Evolutionary conservation across 257 asterid species (phyloP).

Genomic region (Haberlea rhodopensis): DNA sequence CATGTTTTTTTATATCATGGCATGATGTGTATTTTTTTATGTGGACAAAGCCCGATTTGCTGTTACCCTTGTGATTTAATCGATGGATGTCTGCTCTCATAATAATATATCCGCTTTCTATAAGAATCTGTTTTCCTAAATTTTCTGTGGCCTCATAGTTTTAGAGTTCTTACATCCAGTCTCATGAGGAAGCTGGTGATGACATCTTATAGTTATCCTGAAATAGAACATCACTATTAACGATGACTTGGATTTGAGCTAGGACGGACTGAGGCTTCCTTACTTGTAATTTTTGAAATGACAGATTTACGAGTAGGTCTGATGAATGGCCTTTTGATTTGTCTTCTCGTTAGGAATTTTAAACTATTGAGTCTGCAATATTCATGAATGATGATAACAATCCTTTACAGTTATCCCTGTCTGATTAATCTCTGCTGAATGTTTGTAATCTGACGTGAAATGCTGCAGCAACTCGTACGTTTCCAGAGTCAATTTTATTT

Average conservation of each 20-base stretch:
- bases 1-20: neutral
- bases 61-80: neutral
- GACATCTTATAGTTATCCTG: conserved; percentile 28
- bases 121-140: neutral
- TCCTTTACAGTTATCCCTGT: conserved; percentile 86
- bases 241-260: conserved; percentile 42
- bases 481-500: no score
- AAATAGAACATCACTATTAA: conserved; percentile 16
- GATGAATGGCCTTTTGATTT: no score
- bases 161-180: no score
- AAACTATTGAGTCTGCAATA: neutral
- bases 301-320: neutral
- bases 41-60: neutral
- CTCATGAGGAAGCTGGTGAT: conserved; percentile 36
- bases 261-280: conserved; percentile 61
- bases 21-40: neutral
- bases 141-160: neutral
- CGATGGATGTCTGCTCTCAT: neutral
- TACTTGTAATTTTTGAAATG: neutral
- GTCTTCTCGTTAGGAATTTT: neutral
- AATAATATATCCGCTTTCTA: neutral
- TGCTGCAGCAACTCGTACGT: neutral
- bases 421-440: conserved; percentile 58
- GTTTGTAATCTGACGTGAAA: conserved; percentile 55
- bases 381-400: conserved; percentile 57